phyloP scores from a whole-genome alignment of 2,329 filamentous ascomycete species.

The Coniochaeta sp. region DNA sequence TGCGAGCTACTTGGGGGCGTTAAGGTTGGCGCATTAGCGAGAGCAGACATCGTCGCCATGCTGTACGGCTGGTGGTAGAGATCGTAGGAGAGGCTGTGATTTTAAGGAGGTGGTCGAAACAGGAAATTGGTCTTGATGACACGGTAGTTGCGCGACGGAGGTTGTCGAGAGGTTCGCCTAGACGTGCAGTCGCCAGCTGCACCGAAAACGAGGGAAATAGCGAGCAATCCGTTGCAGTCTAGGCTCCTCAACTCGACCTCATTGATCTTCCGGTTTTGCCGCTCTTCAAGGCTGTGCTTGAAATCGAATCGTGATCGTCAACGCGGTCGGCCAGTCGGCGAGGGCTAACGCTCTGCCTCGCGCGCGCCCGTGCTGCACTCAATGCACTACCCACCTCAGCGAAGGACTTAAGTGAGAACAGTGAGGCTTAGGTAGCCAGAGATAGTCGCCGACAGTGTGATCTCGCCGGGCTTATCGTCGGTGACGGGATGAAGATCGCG shows the following conservation, averaged over 20 bases:
- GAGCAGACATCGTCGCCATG: conserved; percentile 1
- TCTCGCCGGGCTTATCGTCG: not conserved
- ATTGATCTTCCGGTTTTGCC: not conserved
- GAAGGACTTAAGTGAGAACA: not conserved
- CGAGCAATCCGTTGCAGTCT: not conserved
- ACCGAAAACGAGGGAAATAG: not conserved
- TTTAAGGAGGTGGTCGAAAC: not conserved
- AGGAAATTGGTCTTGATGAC: not conserved
- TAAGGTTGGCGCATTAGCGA: not conserved
- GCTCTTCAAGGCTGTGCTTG: not conserved
- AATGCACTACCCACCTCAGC: not conserved
- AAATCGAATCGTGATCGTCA: not conserved
- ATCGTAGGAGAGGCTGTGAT: not conserved
- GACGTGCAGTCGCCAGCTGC: not conserved
- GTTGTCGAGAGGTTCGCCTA: not conserved
- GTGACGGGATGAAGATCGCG: not conserved
- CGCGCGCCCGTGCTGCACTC: not conserved
- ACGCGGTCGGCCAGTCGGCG: not conserved
- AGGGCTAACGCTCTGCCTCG: not conserved
- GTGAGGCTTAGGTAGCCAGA: not conserved
- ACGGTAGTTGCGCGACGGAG: not conserved
- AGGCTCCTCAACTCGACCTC: not conserved
- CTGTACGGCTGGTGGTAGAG: not conserved
- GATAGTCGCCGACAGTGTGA: not conserved
- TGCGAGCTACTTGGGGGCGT: conserved; percentile 2